These are phyloP conservation scores for Boletus pseudopeckii DNA, from an alignment of 768 basidiomycete species.

Conservation along the genomic window DNA sequence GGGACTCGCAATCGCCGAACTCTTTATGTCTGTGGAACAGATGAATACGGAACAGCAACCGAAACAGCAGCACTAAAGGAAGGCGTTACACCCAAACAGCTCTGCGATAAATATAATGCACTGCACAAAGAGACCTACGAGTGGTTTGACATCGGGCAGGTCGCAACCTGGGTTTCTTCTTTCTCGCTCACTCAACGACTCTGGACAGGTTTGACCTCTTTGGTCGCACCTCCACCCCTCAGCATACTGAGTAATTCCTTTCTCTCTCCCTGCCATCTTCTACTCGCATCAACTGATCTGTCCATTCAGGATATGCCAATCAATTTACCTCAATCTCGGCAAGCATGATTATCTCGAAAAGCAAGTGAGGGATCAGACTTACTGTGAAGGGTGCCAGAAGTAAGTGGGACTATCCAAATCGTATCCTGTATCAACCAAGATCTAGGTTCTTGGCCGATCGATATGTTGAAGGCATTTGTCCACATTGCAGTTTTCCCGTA, in stretches of 20 bases:
- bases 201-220: slow-evolving; percentile 84
- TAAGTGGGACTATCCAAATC: slow-evolving; percentile 30
- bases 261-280: neutral
- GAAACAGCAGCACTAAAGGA: slow-evolving; percentile 96
- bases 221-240: slow-evolving; percentile 87
- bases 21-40: slow-evolving; percentile 95
- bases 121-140: slow-evolving; percentile 91
- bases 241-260: slow-evolving; percentile 76
- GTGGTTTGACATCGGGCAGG: slow-evolving; percentile 95
- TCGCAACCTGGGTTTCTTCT: neutral
- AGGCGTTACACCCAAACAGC: slow-evolving; percentile 67
- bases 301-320: slow-evolving; percentile 74
- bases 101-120: slow-evolving; percentile 89
- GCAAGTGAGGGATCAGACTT: slow-evolving; percentile 89
- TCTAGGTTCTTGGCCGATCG: slow-evolving; percentile 91
- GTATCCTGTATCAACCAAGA: slow-evolving; percentile 8
- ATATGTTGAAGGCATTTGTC: slow-evolving; percentile 97
- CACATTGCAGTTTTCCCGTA: slow-evolving; percentile 85
- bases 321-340: slow-evolving; percentile 81
- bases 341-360: slow-evolving; percentile 74
- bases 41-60: slow-evolving; percentile 99
- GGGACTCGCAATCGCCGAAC: slow-evolving; percentile 83
- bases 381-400: slow-evolving; percentile 90
- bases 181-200: neutral
- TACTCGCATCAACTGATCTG: neutral